A percentile compares a stretch with the other conserved stretches of the same genome.
These are phyloP conservation scores for Candida peoriensis DNA, from an alignment of 805 yeast species.

Conservation along the genomic window DNA sequence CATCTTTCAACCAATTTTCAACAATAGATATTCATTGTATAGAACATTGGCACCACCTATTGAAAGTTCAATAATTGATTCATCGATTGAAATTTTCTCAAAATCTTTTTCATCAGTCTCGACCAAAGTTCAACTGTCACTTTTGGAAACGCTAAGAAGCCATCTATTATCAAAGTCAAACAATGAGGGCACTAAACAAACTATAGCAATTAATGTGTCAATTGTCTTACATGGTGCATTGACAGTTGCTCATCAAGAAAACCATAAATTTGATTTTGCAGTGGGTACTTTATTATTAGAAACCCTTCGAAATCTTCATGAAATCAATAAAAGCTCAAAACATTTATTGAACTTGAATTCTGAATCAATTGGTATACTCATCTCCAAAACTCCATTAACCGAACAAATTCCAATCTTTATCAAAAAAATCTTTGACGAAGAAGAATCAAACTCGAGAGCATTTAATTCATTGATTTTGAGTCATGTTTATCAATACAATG, in stretches of 20 bases:
- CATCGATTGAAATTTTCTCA: constrained; percentile 73
- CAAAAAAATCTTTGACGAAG: constrained; percentile 58
- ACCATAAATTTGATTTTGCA: constrained; percentile 25
- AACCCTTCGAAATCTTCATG: constrained; percentile 33
- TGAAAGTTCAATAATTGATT: constrained; percentile 59
- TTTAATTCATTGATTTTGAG: constrained; percentile 48
- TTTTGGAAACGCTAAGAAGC: constrained; percentile 74
- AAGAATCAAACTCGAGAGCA: constrained; percentile 61
- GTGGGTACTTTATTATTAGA: constrained; percentile 46
- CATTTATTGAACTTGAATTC: constrained; percentile 44
- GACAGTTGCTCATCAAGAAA: constrained; percentile 17
- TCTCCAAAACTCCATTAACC: constrained; percentile 31
- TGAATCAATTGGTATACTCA: constrained; percentile 51
- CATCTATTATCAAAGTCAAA: constrained; percentile 39
- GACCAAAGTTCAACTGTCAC: constrained; percentile 75
- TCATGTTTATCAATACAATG: constrained; percentile 37
- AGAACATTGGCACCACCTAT: constrained; percentile 35
- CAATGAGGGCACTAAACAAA: constrained; percentile 32
- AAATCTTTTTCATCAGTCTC: constrained; percentile 66
- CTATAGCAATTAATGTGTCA: constrained; percentile 56
- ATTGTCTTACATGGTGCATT: constrained; percentile 57
- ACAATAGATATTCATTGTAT: constrained; percentile 28
- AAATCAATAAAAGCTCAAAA: constrained; percentile 8
- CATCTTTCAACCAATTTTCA: constrained; percentile 27
- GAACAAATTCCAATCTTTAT: constrained; percentile 50